Evolutionary conservation across 805 yeast genomes (phyloP), one percentile per base, ranked within the genome.

Genomic region (Metschnikowia orientalis): DNA sequence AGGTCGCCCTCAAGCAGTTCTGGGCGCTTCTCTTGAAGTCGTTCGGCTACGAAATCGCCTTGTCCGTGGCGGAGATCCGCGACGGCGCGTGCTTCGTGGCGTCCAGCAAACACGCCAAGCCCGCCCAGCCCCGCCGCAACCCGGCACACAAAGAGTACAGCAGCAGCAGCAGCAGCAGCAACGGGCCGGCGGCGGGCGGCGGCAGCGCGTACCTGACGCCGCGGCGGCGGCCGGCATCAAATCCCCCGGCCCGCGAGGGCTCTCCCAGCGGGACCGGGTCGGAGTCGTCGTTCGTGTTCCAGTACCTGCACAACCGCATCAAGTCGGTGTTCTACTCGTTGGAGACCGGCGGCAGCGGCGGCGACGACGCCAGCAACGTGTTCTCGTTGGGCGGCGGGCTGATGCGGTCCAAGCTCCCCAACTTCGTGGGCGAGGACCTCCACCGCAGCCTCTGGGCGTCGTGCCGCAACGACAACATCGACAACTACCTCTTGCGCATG

Each of bases 21-120:
- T 41, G 45, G 45, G 44, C 44, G 7, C 26, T 28, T 10, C 33
- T 41, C 13, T 28, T 41, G 23, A 41, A 39, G 30, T 32, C 31
- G 11, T 41, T 36, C 11, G 45, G 45, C 10, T 41, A 41, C 21
- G 39, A 40, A 3, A 13, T 41, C 13, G n/a, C 12, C n/a, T 8
- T 21, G n/a, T 21, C 38, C 4, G 8, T 25, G 8, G 31, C 23
- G 3, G 40, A 38, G 8, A 23, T 38, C 15, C 22, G 12, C 2
- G 16, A 18, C 13, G 34, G 34, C 15, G 8, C 12, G 21, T 22
- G 30, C n/a, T 8, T 34, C n/a, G 30, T 30, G 17, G 23, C 29
- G 11, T 24, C 29, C 13, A 15, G 33, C 26, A 30, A 18, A n/a
- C 14, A 14, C 12, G 3, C 17, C 12, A 11, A 5, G 10, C 12